Evolutionary conservation across 2,329 filamentous ascomycete species (phyloP), one percentile per base, ranked within the genome.

Genomic region (Pyrenochaeta sp.): DNA sequence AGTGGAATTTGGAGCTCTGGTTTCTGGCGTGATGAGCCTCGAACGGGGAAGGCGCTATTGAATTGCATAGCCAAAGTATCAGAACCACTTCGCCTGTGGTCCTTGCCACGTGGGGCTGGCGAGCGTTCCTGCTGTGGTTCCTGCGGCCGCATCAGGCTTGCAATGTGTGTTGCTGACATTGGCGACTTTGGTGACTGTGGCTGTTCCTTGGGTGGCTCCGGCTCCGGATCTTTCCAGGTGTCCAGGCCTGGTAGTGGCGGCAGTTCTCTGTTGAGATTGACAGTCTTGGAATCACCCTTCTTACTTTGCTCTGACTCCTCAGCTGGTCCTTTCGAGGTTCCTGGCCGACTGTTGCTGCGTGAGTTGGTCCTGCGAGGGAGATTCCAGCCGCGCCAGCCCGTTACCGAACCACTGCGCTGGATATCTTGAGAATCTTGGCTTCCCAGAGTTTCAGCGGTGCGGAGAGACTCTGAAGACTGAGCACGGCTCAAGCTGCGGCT

Each of bases 201-300:
- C n/a, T 53, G 35, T 18, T 61, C 58, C 22, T 49, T 43, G 27
- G 37, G 36, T 23, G 44, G 41, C 18, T 51, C n/a, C n/a, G n/a
- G 35, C 27, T 60, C 51, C 6, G 44, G 42, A 10, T 66, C 58
- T 35, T 65, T 67, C 68, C 68, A 71, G 3, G 60, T 68, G 42
- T 77, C 74, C 5, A 79, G 61, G 34, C 74, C 71, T 6, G 76
- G 76, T 8, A 79, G 50, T 3, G 76, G 76, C 22, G 76, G 76
- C 17, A 78, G 58, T 44, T 77, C 74, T 41, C 75, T 61, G 53
- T 78, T 78, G 21, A 78, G 62, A 39, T 79, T 72, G 44, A 77
- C 43, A 2, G 30, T 24, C 9, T 35, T 30, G 7, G 43, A 34
- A 19, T 68, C 65, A 3, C 55, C 35, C 38, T 68, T 70, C 40